Conservation (phyloP, 305 asterid genomes). For the Ilex paraguariensis region DNA sequence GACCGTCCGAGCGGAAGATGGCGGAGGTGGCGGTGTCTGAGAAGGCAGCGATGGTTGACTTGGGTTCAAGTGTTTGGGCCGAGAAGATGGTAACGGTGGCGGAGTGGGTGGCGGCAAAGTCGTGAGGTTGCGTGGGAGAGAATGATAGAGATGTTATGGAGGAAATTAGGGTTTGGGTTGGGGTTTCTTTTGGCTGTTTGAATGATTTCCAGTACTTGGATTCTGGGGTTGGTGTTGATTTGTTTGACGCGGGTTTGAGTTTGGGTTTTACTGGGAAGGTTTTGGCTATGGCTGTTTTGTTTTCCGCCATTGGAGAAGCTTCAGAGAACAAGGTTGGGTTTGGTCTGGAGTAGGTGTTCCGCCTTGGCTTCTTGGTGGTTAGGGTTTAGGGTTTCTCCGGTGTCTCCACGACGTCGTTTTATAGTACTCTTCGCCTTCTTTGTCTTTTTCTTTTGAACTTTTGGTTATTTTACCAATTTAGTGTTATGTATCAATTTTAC, state of each 20-base stretch:
- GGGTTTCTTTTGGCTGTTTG: constrained; percentile 60
- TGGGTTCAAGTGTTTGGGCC: constrained; percentile 49
- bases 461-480: no score
- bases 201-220: constrained; percentile 86
- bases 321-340: neutral
- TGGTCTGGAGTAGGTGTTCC: neutral
- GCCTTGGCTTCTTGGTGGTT: neutral
- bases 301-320: constrained; percentile 41
- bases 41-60: constrained; percentile 48
- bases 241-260: constrained; percentile 51
- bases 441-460: no score
- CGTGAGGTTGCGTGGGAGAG: constrained; percentile 65
- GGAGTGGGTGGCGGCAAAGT: constrained; percentile 82
- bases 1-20: constrained; percentile 70
- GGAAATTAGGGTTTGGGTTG: constrained; percentile 36
- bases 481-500: no score
- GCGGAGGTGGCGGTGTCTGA: constrained; percentile 52
- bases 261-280: constrained; percentile 61
- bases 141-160: constrained; percentile 57
- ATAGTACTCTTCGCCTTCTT: no score
- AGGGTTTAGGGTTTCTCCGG: neutral
- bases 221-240: constrained; percentile 58
- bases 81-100: constrained; percentile 56
- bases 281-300: constrained; percentile 10
- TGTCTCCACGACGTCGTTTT: no score